These are phyloP conservation scores for Panicum virgatum DNA, from an alignment of 202 grass and related monocot genomes.

Conservation along the genomic window DNA sequence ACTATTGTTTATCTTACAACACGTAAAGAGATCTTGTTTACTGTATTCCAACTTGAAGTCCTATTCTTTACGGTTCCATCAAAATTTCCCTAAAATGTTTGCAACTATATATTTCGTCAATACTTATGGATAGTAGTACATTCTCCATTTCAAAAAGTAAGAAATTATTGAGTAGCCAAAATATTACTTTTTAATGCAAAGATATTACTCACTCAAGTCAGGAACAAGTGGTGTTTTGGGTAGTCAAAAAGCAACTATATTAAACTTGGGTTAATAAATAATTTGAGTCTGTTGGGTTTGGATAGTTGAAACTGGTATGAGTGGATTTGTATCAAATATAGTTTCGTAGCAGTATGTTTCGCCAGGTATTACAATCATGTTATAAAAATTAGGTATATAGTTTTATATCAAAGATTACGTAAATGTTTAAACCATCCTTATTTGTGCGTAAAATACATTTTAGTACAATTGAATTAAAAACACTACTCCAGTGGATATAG, in stretches of 20 bases:
- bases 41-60: no score
- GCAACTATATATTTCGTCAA: not conserved
- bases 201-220: not conserved
- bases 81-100: not conserved
- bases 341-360: no score
- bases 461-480: no score
- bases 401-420: no score
- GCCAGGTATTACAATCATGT: no score
- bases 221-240: not conserved
- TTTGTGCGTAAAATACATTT: no score
- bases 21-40: not conserved
- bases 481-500: no score
- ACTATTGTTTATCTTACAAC: not conserved
- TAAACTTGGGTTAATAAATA: not conserved
- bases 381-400: no score
- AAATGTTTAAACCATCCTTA: no score
- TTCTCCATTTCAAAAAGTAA: not conserved
- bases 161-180: not conserved
- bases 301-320: no score
- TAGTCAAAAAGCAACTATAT: no score
- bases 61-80: not conserved
- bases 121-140: not conserved
- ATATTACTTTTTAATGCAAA: not conserved
- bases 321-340: no score
- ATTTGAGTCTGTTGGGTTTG: not conserved